Base-by-base conservation (phyloP, 1,139 yeast genomes). In the Geotrichum citri-aurantii region DNA sequence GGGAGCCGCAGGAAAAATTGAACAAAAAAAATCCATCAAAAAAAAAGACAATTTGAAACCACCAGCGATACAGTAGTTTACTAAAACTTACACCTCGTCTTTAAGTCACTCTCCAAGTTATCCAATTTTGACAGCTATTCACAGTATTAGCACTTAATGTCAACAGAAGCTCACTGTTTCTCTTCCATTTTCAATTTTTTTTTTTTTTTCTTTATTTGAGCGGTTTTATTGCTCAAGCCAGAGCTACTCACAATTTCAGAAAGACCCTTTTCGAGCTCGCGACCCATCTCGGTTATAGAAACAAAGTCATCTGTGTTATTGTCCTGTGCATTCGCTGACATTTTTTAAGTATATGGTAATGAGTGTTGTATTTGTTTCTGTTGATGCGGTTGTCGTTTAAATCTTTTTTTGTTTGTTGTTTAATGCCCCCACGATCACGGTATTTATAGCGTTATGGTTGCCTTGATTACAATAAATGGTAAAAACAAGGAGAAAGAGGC, bases 201-300 rank as follows among this genome's bases (percentile, higher is more conserved):
- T 8, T 6, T n/a, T 27, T 6, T 27, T 27, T 6, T 27, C 31
- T 12, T 31, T 31, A 31, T 31, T n/a, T n/a, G n/a, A n/a, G n/a
- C n/a, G n/a, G n/a, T n/a, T n/a, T n/a, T n/a, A n/a, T n/a, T n/a
- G n/a, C n/a, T n/a, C n/a, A n/a, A n/a, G n/a, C n/a, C n/a, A n/a
- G n/a, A 11, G 10, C 11, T 17, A 49, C 54, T 12, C 54, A 57
- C 59, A 17, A 53, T 23, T 21, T 57, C 59, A 37, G 52, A 24
- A 12, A 57, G 54, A n/a, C 54, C 31, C 37, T 50, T 42, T 29
- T 57, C 59, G 19, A 57, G 52, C 21, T 57, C 59, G 7, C 59
- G 56, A 27, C 59, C 59, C 46, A 57, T 47, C 23, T 57, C 59
- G 3, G 51, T 57, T 37, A 54, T 57, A 8, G 59, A 57, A 26